These are phyloP conservation scores for Alternaria sp. DNA, from an alignment of 2,329 filamentous ascomycete genomes.

Conservation along the genomic window DNA sequence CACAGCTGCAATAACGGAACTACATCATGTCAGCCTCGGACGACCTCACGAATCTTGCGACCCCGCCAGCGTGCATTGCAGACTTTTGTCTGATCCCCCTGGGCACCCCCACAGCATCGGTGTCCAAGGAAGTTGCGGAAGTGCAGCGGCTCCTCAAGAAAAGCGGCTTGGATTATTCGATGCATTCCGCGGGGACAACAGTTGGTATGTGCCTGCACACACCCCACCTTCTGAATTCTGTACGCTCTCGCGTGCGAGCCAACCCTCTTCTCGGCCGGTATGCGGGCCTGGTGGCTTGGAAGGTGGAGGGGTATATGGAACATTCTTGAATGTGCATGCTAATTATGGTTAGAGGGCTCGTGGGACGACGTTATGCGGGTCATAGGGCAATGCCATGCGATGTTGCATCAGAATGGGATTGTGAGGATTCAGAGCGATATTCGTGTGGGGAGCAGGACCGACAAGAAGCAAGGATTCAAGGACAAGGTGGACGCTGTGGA, in stretches of 20 bases:
- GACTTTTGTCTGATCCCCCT: constrained; percentile 94
- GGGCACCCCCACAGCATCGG: constrained; percentile 57
- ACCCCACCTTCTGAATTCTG: not conserved
- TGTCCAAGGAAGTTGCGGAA: constrained; percentile 76
- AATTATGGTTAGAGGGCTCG: constrained; percentile 70
- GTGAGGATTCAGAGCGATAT: constrained; percentile 85
- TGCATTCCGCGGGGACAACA: constrained; percentile 95
- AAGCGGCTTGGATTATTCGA: constrained; percentile 80
- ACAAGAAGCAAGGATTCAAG: constrained; percentile 81
- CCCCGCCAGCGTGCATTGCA: constrained; percentile 78
- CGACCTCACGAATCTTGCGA: constrained; percentile 48
- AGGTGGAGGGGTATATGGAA: constrained; percentile 8
- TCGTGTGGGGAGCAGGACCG: constrained; percentile 81
- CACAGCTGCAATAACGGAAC: not conserved
- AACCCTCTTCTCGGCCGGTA: constrained; percentile 10
- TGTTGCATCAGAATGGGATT: constrained; percentile 48
- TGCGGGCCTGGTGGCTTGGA: constrained; percentile 2
- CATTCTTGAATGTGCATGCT: constrained; percentile 3
- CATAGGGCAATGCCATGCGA: constrained; percentile 49
- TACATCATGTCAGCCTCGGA: constrained; percentile 26
- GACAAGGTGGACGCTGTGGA: constrained; percentile 76
- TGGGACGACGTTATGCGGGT: constrained; percentile 85
- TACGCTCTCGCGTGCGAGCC: not conserved
- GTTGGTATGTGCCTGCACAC: constrained; percentile 66
- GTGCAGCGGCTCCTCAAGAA: constrained; percentile 84